Evolutionary conservation across 345 rosid genomes (phyloP).

Genomic region (Anastatica hierochuntica): DNA sequence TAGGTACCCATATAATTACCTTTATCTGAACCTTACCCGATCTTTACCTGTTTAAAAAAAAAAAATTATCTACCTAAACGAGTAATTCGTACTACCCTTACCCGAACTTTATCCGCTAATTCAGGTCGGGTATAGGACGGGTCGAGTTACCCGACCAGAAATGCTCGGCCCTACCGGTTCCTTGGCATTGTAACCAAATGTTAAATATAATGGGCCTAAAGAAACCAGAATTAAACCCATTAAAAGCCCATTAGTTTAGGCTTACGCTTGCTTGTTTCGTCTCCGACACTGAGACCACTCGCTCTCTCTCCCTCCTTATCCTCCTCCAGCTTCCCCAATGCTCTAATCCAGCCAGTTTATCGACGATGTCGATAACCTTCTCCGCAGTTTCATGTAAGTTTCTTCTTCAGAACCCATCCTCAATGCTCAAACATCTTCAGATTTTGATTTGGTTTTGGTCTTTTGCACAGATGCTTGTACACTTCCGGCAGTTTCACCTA

Average conservation of each 20-base stretch:
- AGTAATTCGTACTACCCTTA: too few species aligned
- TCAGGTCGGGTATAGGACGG: too few species aligned
- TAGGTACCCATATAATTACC: too few species aligned
- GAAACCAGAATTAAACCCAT: too few species aligned
- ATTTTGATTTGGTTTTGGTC: not conserved
- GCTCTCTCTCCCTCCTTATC: conserved; percentile 10
- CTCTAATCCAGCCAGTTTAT: not conserved
- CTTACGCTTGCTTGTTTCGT: not conserved
- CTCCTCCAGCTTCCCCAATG: conserved; percentile 13
- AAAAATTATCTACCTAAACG: too few species aligned
- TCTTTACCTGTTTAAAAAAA: too few species aligned
- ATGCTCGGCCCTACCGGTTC: too few species aligned
- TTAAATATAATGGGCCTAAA: too few species aligned
- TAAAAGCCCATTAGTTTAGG: conserved; percentile 7
- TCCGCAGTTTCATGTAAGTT: conserved; percentile 12
- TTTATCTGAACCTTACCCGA: too few species aligned
- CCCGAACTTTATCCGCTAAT: too few species aligned
- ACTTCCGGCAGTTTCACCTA: conserved; percentile 11
- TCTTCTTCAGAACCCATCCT: not conserved
- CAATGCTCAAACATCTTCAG: not conserved
- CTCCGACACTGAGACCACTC: not conserved
- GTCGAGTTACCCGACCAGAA: too few species aligned
- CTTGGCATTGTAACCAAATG: too few species aligned
- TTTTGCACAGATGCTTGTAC: conserved; percentile 7
- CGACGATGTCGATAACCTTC: conserved; percentile 25